Evolutionary conservation across 2,329 filamentous ascomycete species (phyloP).

Genomic region (Penicillium expansum): DNA sequence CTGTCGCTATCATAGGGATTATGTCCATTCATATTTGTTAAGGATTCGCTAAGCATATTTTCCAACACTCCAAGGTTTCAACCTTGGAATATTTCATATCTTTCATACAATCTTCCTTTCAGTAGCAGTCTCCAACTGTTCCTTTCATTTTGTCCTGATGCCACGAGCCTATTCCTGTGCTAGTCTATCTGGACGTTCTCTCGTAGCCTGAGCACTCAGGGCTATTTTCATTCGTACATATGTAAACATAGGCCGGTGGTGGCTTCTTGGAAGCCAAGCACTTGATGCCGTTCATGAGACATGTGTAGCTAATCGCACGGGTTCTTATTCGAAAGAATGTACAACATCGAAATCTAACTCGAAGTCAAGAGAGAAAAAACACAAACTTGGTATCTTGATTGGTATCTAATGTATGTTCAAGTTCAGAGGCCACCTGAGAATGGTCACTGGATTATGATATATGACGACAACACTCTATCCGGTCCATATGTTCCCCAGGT

Average conservation of each 20-base stretch:
- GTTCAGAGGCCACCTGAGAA: background rate
- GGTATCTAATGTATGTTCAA: slow-evolving; percentile 4
- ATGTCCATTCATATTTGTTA: background rate
- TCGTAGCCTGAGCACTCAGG: background rate
- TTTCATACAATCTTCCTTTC: background rate
- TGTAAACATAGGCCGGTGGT: background rate
- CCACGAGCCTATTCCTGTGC: background rate
- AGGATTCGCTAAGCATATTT: background rate
- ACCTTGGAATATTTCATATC: background rate
- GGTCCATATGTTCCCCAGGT: background rate
- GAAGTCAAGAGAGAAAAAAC: background rate
- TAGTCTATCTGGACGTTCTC: background rate
- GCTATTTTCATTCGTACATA: background rate
- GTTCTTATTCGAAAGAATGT: background rate
- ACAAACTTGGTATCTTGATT: slow-evolving; percentile 8
- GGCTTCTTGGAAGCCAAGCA: background rate
- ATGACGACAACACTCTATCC: background rate
- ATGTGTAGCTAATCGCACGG: background rate
- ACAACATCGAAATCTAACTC: background rate
- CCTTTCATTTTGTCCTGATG: background rate
- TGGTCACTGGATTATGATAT: background rate
- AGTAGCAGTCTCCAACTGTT: background rate
- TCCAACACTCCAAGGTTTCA: background rate
- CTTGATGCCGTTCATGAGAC: background rate
- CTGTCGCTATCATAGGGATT: background rate